These are phyloP conservation scores for Termitomyces sp. DNA, from an alignment of 768 basidiomycete species.

Conservation along the genomic window DNA sequence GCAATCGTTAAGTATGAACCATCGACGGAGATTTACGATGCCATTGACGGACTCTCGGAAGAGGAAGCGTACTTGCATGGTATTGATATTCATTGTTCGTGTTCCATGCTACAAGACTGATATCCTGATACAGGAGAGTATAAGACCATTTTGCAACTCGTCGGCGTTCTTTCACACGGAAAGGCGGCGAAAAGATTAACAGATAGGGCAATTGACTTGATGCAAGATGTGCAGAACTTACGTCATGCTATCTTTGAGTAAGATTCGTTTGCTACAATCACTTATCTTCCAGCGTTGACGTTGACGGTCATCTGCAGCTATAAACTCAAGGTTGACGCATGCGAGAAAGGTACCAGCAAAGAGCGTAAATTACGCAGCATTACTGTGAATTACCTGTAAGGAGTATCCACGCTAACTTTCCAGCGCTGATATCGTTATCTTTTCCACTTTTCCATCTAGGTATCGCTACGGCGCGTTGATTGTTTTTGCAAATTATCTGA, in stretches of 20 bases:
- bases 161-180: conserved; percentile 87
- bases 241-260: conserved; percentile 94
- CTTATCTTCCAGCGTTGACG: background rate
- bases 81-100: conserved; percentile 20
- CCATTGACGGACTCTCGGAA: conserved; percentile 80
- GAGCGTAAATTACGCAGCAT: conserved; percentile 70
- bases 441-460: conserved; percentile 30
- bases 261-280: conserved; percentile 21
- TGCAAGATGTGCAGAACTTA: conserved; percentile 97
- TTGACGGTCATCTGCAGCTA: conserved; percentile 48
- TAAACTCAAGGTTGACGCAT: conserved; percentile 85
- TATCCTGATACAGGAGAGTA: conserved; percentile 72
- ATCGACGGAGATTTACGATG: conserved; percentile 49
- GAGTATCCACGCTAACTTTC: too few species aligned
- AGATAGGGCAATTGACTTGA: conserved; percentile 84
- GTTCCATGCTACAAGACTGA: background rate
- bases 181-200: conserved; percentile 90
- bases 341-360: conserved; percentile 75
- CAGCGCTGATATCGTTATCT: background rate
- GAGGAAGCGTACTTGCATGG: conserved; percentile 89
- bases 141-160: conserved; percentile 93
- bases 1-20: conserved; percentile 33
- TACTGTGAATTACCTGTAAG: conserved; percentile 86
- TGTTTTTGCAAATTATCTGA: conserved; percentile 92
- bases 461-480: conserved; percentile 91